Evolutionary conservation across 2,329 filamentous ascomycete species (phyloP), one percentile per base, ranked within the genome.

Genomic region (Apiospora saccharicola): DNA sequence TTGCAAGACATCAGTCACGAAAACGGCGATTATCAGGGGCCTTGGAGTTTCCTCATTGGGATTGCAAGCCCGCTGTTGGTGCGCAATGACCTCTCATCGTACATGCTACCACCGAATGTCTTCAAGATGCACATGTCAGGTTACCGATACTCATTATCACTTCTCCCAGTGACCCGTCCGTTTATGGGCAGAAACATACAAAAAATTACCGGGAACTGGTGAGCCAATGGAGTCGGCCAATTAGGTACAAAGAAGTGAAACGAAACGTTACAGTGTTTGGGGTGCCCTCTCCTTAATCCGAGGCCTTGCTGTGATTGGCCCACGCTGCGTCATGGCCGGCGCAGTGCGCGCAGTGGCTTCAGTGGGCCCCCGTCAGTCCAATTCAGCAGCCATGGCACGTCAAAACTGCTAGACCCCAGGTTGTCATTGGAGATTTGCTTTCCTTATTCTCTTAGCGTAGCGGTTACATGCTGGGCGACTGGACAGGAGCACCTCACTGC

Each of bases 161-260:
- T 30, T 2, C 22, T 49, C 46, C n/a, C 57, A 64, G 3, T 64
- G 34, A n/a, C 26, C 47, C 22, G 22, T 26, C 49, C 19, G 22
- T 64, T 10, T 22, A 19, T 61, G 53, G 19, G 12, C 19, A 61
- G 30, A 12, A 37, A 22, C 30, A 8, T n/a, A 19, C 3, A 12
- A 64, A 61, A 49, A 26, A 24, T 41, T 41, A 19, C 30, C 34
- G 57, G 34, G n/a, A 64, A 19, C 13, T 64, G 10, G 30, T 13
- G 3, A 41, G 22, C 57, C 57, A 41, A 64, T 64, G 26, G 26
- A 34, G 26, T 61, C 22, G 53, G 7, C 26, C 14, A 34, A 34
- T 34, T 64, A 10, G 57, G 4, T n/a, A 19, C 57, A 64, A 41
- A 64, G 57, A 34, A 64, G 57, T n/a, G 57, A 64, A 64, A 64